phyloP scores from a whole-genome alignment of 805 yeast genomes.

The Nakazawaea pomicola region DNA sequence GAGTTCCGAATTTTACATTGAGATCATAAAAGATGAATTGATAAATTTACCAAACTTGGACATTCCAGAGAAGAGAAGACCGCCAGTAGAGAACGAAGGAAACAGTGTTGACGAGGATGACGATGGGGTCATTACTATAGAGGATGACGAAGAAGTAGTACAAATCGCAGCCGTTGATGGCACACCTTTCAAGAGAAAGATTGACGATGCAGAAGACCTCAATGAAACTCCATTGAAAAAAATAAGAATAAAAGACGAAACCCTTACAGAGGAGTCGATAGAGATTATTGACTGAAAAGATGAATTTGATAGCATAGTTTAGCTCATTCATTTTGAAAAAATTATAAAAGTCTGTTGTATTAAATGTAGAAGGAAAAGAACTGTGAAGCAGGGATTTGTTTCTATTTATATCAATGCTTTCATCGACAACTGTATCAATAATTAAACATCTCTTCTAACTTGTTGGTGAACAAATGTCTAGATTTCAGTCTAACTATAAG shows the following conservation, averaged over 20 bases:
- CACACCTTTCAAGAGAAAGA: slow-evolving; percentile 9
- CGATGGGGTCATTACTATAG: slow-evolving; percentile 11
- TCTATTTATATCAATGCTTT: too few species aligned
- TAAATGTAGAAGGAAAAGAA: too few species aligned
- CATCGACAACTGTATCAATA: background rate
- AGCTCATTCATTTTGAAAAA: too few species aligned
- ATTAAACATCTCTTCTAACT: background rate
- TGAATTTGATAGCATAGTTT: background rate
- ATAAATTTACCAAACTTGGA: slow-evolving; percentile 28
- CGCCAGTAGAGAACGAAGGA: background rate
- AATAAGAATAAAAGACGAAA: slow-evolving; percentile 6
- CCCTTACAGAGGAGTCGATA: background rate
- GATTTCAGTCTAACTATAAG: slow-evolving; percentile 17
- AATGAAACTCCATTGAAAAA: slow-evolving; percentile 12
- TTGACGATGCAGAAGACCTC: slow-evolving; percentile 10
- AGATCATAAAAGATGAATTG: slow-evolving; percentile 15
- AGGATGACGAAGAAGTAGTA: slow-evolving; percentile 20
- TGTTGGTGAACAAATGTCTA: slow-evolving; percentile 15
- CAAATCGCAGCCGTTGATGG: slow-evolving; percentile 18
- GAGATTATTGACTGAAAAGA: slow-evolving; percentile 6
- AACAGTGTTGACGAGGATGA: slow-evolving; percentile 7
- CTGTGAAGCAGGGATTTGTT: too few species aligned
- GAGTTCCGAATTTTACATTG: slow-evolving; percentile 57
- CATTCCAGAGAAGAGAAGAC: slow-evolving; percentile 15
- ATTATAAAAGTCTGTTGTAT: background rate